Conservation (phyloP, 345 rosid species). For the Xanthoceras sorbifolium region DNA sequence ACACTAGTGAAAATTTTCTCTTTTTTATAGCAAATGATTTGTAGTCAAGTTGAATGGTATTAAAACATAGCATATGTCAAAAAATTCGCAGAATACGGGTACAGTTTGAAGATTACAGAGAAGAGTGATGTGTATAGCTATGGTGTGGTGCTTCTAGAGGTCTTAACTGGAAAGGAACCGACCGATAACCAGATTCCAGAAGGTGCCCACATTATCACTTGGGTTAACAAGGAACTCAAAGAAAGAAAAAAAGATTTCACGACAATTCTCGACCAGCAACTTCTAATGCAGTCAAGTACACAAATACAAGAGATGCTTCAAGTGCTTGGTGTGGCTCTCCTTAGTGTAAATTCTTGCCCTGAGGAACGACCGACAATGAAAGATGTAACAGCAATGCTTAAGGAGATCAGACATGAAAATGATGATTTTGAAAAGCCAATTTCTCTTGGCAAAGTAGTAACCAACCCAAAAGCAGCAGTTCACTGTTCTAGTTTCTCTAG, state of each 20-base stretch:
- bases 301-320: conserved; percentile 74
- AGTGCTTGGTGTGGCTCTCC: conserved; percentile 65
- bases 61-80: conserved; percentile 3
- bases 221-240: conserved; percentile 57
- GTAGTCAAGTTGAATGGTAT: neutral
- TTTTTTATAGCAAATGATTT: neutral
- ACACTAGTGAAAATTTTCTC: neutral
- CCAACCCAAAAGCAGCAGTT: conserved; percentile 38
- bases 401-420: conserved; percentile 55
- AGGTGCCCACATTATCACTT: conserved; percentile 55
- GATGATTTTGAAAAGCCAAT: conserved; percentile 50
- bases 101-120: conserved; percentile 66
- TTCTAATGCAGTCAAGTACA: conserved; percentile 48
- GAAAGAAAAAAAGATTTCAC: conserved; percentile 50
- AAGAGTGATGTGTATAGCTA: conserved; percentile 78
- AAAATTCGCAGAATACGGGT: conserved; percentile 62
- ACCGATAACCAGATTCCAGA: conserved; percentile 51
- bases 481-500: conserved; percentile 71
- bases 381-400: conserved; percentile 67
- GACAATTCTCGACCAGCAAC: conserved; percentile 53
- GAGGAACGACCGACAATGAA: conserved; percentile 73
- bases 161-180: conserved; percentile 63
- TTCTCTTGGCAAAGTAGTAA: conserved; percentile 26
- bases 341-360: conserved; percentile 56
- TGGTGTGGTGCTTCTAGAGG: conserved; percentile 67